Evolutionary conservation across 2,329 filamentous ascomycete species (phyloP), one percentile per base, ranked within the genome.

Genomic region (Curvularia sp.): DNA sequence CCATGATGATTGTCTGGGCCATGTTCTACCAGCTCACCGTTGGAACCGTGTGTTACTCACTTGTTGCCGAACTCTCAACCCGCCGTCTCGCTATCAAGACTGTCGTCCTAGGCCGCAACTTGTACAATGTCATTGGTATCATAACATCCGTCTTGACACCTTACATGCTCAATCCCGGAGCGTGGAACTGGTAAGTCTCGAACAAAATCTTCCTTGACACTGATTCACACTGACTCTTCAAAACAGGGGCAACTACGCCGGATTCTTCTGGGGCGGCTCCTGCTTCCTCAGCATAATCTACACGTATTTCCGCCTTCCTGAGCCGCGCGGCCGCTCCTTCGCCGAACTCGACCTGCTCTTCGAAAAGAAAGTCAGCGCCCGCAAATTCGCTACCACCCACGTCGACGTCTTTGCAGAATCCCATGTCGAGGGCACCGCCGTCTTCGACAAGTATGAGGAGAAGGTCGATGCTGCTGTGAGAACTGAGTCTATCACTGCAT

Each of bases 61-160:
- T 97, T 10, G 93, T 97, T 4, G 87, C 90, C 0, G 93, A 97
- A 75, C 79, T 97, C 22, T 93, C 92, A 0, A 92, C 92, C 0
- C 86, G 91, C 13, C 86, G 93, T 1, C 83, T 97, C 33, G 90
- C 93, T 72, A 93, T 96, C 81, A 97, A 97, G 82, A 96, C 93
- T 0, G 90, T 96, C 22, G 93, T 95, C 0, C 84, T 97, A 2
- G 92, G 90, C 1, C 89, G 93, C 55, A 91, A 92, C 67, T 80
- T 92, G 12, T 83, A 81, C 82, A 93, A 95, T 70, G 81, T 96
- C 50, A 90, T 93, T 43, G 89, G 86, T 63, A 96, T 97, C 65
- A 79, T 96, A 68, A 91, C 88, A 72, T 89, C 87, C 50, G 89
- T 96, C 4, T 78, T 97, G 41, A 96, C 92, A 0, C 93, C 93